These are phyloP conservation scores for Pseudocercospora vitis DNA, from an alignment of 2,329 filamentous ascomycete genomes.

Conservation along the genomic window DNA sequence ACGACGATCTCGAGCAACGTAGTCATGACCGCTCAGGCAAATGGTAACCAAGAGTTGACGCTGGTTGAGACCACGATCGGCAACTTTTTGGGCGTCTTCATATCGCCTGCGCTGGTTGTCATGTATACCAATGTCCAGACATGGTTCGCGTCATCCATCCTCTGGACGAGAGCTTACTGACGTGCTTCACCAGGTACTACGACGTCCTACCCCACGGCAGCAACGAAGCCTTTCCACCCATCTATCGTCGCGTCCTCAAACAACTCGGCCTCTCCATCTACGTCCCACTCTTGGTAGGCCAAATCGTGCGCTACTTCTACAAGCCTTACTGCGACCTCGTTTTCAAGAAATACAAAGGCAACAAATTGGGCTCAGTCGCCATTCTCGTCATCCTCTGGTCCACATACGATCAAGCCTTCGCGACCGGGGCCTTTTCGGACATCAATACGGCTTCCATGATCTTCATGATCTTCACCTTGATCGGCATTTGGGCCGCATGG, in stretches of 20 bases:
- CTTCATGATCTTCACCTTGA: constrained; percentile 67
- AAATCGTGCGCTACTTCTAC: constrained; percentile 58
- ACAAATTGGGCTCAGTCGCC: constrained; percentile 47
- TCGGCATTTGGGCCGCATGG: constrained; percentile 63
- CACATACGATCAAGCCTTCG: constrained; percentile 64
- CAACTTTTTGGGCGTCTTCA: constrained; percentile 66
- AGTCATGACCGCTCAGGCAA: constrained; percentile 68
- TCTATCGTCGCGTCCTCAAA: constrained; percentile 67
- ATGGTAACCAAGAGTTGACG: constrained; percentile 53
- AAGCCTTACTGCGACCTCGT: constrained; percentile 56
- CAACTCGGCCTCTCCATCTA: constrained; percentile 69
- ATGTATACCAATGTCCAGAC: constrained; percentile 56
- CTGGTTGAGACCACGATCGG: constrained; percentile 67
- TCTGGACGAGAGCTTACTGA: constrained; percentile 29
- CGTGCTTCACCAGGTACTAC: constrained; percentile 46
- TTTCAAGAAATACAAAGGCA: constrained; percentile 48
- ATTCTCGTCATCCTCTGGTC: constrained; percentile 59
- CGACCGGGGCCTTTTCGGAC: constrained; percentile 60
- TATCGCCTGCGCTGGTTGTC: constrained; percentile 64
- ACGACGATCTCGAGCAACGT: constrained; percentile 73
- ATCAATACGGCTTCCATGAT: constrained; percentile 62
- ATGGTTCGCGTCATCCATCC: constrained; percentile 49
- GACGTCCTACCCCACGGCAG: constrained; percentile 56
- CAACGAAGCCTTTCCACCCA: constrained; percentile 55
- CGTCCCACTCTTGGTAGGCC: constrained; percentile 62